A percentile compares a stretch with the other conserved stretches of the same genome.
Evolutionary conservation across 2,329 filamentous ascomycete species (phyloP).

Genomic region (Sporothrix brunneoviolacea): DNA sequence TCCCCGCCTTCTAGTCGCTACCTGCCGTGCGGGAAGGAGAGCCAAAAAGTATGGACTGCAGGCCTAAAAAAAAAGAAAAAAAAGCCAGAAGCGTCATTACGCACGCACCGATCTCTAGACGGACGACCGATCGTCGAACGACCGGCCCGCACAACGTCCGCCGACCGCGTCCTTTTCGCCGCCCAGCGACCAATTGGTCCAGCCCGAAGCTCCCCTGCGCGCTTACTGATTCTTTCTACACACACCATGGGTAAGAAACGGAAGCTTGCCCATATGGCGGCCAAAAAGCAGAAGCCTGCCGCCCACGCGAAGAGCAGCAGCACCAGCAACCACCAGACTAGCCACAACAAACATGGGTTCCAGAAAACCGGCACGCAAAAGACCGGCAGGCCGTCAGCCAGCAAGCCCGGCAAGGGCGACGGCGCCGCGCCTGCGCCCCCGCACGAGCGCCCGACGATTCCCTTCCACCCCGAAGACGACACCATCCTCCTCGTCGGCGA

Average conservation of each 20-base stretch:
- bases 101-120: slow-evolving; percentile 1
- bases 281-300: slow-evolving; percentile 10
- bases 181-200: too few species aligned
- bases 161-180: not conserved
- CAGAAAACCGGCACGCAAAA: too few species aligned
- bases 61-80: not conserved
- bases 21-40: slow-evolving; percentile 8
- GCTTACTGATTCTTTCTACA: not conserved
- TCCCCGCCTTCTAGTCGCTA: slow-evolving; percentile 13
- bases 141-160: slow-evolving; percentile 1
- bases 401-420: not conserved
- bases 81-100: not conserved
- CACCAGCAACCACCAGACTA: slow-evolving; percentile 10
- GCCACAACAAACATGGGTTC: slow-evolving; percentile 14
- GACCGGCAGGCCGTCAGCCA: not conserved
- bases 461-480: slow-evolving; percentile 60
- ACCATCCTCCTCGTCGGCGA: slow-evolving; percentile 72
- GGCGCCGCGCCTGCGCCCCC: too few species aligned
- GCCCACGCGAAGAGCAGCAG: slow-evolving; percentile 13
- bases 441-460: slow-evolving; percentile 59
- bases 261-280: slow-evolving; percentile 28
- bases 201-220: too few species aligned
- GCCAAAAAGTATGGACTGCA: not conserved
- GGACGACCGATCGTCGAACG: not conserved
- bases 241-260: slow-evolving; percentile 35